A percentile compares a stretch with the other conserved stretches of the same genome.
phyloP scores from a whole-genome alignment of 176 grass and related monocot genomes.

The Bothriochloa decipiens region DNA sequence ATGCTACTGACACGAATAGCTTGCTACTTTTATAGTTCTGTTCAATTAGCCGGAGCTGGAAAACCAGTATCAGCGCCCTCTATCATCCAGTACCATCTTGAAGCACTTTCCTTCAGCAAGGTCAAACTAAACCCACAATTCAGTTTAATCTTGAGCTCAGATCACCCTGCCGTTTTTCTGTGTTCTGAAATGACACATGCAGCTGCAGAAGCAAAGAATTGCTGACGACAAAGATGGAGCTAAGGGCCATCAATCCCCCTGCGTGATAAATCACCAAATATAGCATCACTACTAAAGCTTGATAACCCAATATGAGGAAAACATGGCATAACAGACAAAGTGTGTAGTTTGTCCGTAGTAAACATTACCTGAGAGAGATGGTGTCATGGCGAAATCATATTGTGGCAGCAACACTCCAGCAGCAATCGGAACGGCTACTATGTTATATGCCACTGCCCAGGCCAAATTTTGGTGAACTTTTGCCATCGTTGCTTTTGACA shows the following conservation, averaged over 20 bases:
- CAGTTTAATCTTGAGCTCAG: constrained; percentile 26
- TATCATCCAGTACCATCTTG: constrained; percentile 42
- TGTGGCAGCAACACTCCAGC: constrained; percentile 77
- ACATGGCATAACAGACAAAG: neutral
- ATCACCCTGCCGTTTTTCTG: constrained; percentile 34
- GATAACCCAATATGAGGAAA: neutral
- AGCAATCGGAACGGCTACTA: constrained; percentile 72
- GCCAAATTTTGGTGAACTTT: constrained; percentile 96
- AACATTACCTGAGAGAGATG: constrained; percentile 80
- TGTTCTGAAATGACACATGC: constrained; percentile 64
- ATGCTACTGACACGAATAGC: no score
- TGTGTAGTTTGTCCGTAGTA: neutral
- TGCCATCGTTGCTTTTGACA: constrained; percentile 87
- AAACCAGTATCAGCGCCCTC: constrained; percentile 27
- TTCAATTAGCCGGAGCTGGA: constrained; percentile 3
- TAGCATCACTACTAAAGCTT: neutral
- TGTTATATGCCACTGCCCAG: constrained; percentile 94
- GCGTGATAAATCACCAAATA: constrained; percentile 8
- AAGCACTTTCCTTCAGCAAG: neutral
- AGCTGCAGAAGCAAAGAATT: constrained; percentile 94
- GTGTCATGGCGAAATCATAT: constrained; percentile 96
- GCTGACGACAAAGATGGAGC: constrained; percentile 92
- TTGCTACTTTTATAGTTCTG: no score
- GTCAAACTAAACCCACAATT: neutral
- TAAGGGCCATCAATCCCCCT: constrained; percentile 95